Conservation (phyloP, 2,329 filamentous ascomycete species). For the Chaetothyriales sp. region DNA sequence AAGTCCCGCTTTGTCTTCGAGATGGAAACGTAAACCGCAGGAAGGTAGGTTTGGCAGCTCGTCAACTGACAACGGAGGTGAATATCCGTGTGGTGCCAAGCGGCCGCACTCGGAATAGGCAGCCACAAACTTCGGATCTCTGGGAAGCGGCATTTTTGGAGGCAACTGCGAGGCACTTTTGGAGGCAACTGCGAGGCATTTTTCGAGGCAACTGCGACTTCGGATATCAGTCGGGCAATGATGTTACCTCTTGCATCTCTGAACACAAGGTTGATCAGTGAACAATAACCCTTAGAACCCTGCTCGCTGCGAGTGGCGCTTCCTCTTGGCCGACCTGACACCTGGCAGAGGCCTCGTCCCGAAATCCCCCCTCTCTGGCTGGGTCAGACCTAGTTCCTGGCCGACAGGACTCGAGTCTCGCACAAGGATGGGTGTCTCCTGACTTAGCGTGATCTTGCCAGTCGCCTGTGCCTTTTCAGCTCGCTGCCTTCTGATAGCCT, state of each 20-base stretch:
- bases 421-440: constrained; percentile 4
- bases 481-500: constrained; percentile 5
- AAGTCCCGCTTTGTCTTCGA: too few species aligned
- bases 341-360: constrained; percentile 5
- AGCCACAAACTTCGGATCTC: not conserved
- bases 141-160: not conserved
- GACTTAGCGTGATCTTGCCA: constrained; percentile 6
- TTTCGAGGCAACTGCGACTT: constrained; percentile 1
- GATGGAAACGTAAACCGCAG: too few species aligned
- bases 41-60: too few species aligned
- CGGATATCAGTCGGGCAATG: constrained; percentile 13
- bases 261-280: not conserved
- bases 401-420: constrained; percentile 1
- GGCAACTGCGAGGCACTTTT: not conserved
- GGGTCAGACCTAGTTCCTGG: constrained; percentile 9
- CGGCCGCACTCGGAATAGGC: not conserved
- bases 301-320: constrained; percentile 6
- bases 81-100: too few species aligned
- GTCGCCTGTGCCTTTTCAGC: constrained; percentile 5
- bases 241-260: constrained; percentile 1
- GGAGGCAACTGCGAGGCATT: not conserved
- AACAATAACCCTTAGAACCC: constrained; percentile 9
- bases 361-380: constrained; percentile 14
- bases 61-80: too few species aligned
- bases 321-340: constrained; percentile 4